Percentiles rank a stretch among this genome's conserved stretches.
phyloP scores from a whole-genome alignment of 495 filamentous ascomycete genomes.

The Letharia columbiana region DNA sequence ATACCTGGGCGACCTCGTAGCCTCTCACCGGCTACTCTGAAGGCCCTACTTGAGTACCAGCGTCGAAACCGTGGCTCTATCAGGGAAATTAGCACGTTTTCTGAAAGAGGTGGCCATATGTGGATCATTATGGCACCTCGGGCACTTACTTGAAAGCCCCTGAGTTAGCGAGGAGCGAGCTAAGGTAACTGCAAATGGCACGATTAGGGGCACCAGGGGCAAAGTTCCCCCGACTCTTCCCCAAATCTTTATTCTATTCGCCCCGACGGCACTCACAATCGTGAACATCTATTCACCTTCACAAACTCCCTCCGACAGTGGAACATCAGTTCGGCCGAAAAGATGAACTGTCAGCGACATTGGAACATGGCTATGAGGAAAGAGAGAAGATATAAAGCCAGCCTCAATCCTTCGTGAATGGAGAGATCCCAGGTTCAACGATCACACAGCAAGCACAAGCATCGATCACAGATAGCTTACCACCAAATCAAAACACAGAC shows the following conservation, averaged over 20 bases:
- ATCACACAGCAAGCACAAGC: background rate
- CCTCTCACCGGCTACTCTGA: no score
- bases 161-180: no score
- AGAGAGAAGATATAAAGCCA: background rate
- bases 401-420: background rate
- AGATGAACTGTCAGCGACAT: background rate
- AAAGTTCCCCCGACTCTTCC: background rate
- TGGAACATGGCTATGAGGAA: background rate
- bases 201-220: background rate
- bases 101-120: no score
- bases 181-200: no score
- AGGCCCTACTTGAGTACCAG: no score
- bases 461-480: background rate
- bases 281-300: no score
- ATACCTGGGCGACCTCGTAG: no score
- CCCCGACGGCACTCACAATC: background rate
- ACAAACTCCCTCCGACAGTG: background rate
- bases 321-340: background rate
- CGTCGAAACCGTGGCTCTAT: no score
- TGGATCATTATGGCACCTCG: no score
- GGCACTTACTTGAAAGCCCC: no score
- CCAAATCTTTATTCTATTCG: background rate
- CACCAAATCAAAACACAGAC: background rate
- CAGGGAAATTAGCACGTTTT: no score
- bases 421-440: background rate